A percentile compares a stretch with the other conserved stretches of the same genome.
These are phyloP conservation scores for Leccinum disarticulatum DNA, from an alignment of 768 basidiomycete species.

Conservation along the genomic window DNA sequence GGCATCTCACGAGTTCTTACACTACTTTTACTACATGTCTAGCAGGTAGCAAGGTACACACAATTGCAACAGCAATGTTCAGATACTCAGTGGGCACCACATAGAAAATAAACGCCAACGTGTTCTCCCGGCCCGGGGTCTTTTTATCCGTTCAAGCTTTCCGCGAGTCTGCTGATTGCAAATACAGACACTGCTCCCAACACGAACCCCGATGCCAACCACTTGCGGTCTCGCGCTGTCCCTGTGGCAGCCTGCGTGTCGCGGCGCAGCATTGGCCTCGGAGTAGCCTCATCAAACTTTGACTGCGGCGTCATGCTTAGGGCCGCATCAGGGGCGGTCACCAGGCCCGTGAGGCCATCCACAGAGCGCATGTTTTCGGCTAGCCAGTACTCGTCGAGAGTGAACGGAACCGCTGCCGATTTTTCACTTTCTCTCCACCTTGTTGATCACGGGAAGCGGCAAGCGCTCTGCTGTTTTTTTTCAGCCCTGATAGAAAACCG, in stretches of 20 bases:
- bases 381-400: conserved; percentile 55
- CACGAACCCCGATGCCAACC: conserved; percentile 21
- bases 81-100: no score
- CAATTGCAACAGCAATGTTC: no score
- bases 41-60: no score
- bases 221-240: conserved; percentile 2
- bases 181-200: conserved; percentile 12
- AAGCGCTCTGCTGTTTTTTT: conserved; percentile 34
- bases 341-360: conserved; percentile 58
- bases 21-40: no score
- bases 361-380: conserved; percentile 49
- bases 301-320: conserved; percentile 7
- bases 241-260: neutral
- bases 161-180: neutral
- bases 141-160: neutral
- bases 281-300: conserved; percentile 17
- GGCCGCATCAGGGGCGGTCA: conserved; percentile 24
- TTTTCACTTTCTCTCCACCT: neutral
- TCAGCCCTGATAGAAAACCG: conserved; percentile 44
- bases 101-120: no score
- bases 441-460: conserved; percentile 4
- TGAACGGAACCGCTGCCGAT: conserved; percentile 23
- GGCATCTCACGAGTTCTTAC: no score
- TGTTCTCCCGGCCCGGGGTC: no score
- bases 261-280: conserved; percentile 15